Evolutionary conservation across 1,139 yeast genomes (phyloP), one percentile per base, ranked within the genome.

Genomic region (Hemisphaericaspora subhashii): DNA sequence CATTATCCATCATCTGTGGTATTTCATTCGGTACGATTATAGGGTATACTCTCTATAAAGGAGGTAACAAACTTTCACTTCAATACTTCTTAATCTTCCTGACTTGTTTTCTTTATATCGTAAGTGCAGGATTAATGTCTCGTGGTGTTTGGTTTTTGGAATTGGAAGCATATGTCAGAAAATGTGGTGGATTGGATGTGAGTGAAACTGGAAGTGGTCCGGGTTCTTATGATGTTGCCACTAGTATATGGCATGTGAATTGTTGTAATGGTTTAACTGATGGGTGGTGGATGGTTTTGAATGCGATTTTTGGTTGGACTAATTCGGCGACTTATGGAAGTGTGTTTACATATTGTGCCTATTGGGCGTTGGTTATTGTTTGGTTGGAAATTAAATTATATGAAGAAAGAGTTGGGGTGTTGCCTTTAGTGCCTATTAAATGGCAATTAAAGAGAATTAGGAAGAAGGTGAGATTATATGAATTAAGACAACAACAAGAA

Each of bases 251-350:
- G 98, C 98, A 90, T 66, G 97, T 90, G 30, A 89, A 90, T 68
- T 90, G 97, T 64, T 90, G 98, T 67, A 88, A 88, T 60, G 96
- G 97, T 14, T 81, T 84, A 50, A 83, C 76, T 32, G 95, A 86
- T 58, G 90, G 90, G 26, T 92, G 95, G 46, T 90, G 96, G 96
- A 88, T 87, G 83, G 74, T 90, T 26, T 76, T 89, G 59, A 89
- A 92, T 51, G 97, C 98, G 5, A 68, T 90, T 11, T 74, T 92
- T 41, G 98, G 98, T 1, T 90, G 98, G 98, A 86, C 92, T 26
- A 90, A 90, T 62, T 80, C 94, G 26, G 98, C 97, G 13, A 89
- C 97, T 2, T 87, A 86, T 57, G 96, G 96, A 14, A 86, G 96
- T 29, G 89, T 90, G n/a, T 60, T 75, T 15, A 77, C 89, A 37